Conservation (phyloP, 352 stramenopile species). For the Pythium utonaiense region DNA sequence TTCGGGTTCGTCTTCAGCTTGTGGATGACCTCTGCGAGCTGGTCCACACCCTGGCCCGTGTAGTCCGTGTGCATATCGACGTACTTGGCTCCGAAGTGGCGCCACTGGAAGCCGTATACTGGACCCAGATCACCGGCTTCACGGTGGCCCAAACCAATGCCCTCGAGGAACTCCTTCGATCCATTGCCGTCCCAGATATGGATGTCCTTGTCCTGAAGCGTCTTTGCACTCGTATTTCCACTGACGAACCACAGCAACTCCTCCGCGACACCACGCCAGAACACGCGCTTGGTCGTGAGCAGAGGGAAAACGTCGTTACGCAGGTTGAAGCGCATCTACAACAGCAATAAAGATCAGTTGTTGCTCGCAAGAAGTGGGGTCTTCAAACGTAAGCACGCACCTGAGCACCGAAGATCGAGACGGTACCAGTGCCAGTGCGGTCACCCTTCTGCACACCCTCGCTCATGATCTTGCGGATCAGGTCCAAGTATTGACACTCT, state of each 20-base stretch:
- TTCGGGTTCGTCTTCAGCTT: slow-evolving; percentile 97
- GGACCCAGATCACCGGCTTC: slow-evolving; percentile 97
- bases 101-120: slow-evolving; percentile 99
- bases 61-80: slow-evolving; percentile 98
- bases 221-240: slow-evolving; percentile 96
- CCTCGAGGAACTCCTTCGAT: slow-evolving; percentile 93
- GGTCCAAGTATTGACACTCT: slow-evolving; percentile 69
- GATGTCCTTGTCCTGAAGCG: slow-evolving; percentile 96
- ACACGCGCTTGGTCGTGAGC: slow-evolving; percentile 99
- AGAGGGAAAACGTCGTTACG: slow-evolving; percentile 94
- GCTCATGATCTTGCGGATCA: slow-evolving; percentile 96
- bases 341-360: too few relatives aligned
- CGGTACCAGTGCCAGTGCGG: slow-evolving; percentile 97
- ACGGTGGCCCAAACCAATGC: slow-evolving; percentile 89
- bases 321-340: slow-evolving; percentile 92
- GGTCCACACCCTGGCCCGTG: slow-evolving; percentile 97
- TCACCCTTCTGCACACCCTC: slow-evolving; percentile 93
- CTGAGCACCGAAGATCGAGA: slow-evolving; percentile 98
- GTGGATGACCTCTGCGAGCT: slow-evolving; percentile 96
- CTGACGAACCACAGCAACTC: slow-evolving; percentile 99
- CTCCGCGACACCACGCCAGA: slow-evolving; percentile 98
- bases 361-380: too few relatives aligned
- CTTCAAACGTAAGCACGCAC: too few relatives aligned
- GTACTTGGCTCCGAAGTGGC: slow-evolving; percentile 99
- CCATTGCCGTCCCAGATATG: slow-evolving; percentile 99